Conservation (phyloP, 768 basidiomycete species). For the Leccinum imitatum region DNA sequence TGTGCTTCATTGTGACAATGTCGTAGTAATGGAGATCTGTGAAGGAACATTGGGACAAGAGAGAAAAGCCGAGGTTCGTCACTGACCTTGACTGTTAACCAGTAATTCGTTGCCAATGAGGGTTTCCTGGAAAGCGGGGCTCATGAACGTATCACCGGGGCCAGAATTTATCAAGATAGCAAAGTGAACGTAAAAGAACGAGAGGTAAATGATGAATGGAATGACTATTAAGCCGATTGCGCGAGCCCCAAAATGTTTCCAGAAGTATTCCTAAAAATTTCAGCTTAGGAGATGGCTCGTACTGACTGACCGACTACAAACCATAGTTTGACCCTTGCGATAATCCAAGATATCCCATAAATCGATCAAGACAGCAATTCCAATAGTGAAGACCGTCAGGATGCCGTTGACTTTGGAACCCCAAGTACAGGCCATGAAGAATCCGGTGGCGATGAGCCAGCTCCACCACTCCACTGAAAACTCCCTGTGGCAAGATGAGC, state of each 20-base stretch:
- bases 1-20: conserved; percentile 83
- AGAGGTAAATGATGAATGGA: conserved; percentile 89
- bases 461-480: conserved; percentile 92
- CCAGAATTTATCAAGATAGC: conserved; percentile 84
- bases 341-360: conserved; percentile 92
- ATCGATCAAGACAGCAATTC: conserved; percentile 88
- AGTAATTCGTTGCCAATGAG: conserved; percentile 89
- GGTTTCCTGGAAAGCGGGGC: conserved; percentile 96
- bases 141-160: conserved; percentile 96
- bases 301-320: conserved; percentile 29
- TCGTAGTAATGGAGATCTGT: conserved; percentile 94
- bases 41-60: conserved; percentile 3
- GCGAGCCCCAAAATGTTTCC: conserved; percentile 84
- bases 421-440: conserved; percentile 94
- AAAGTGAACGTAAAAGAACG: conserved; percentile 97
- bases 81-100: conserved; percentile 84
- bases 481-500: conserved; percentile 50
- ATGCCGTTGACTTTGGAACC: conserved; percentile 98
- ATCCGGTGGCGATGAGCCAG: conserved; percentile 88
- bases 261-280: conserved; percentile 72
- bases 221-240: conserved; percentile 81
- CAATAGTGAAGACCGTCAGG: conserved; percentile 85
- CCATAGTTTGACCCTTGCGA: conserved; percentile 78
- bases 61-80: background rate
- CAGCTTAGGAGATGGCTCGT: background rate